These are phyloP conservation scores for Neurospora tetrasperma DNA, from an alignment of 495 filamentous ascomycete genomes.

Conservation along the genomic window DNA sequence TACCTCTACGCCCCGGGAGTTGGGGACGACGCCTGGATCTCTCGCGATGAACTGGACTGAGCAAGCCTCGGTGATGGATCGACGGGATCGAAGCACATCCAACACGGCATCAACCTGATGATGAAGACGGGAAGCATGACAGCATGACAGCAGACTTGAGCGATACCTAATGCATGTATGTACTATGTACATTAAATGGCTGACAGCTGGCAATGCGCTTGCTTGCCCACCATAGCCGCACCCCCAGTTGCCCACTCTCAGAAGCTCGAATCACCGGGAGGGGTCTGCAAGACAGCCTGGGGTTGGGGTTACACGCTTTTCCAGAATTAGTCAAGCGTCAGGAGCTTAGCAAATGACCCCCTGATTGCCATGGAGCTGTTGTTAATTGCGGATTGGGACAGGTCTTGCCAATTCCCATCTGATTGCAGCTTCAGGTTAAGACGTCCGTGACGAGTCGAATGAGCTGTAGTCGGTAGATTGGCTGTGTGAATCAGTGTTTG, in stretches of 20 bases:
- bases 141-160: not conserved
- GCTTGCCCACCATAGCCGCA: not conserved
- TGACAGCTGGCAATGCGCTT: not conserved
- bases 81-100: not conserved
- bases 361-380: not conserved
- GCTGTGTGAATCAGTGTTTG: not conserved
- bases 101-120: not conserved
- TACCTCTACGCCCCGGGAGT: not conserved
- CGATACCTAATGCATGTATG: not conserved
- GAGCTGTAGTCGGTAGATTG: not conserved
- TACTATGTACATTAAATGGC: not conserved
- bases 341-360: conserved; percentile 1
- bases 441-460: not conserved
- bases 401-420: not conserved
- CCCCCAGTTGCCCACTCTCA: not conserved
- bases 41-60: not conserved
- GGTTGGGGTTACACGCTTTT: not conserved
- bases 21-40: not conserved
- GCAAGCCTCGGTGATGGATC: not conserved
- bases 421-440: not conserved
- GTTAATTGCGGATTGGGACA: not conserved
- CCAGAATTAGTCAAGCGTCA: not conserved
- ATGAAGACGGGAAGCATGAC: not conserved
- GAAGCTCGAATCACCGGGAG: not conserved
- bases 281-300: not conserved